Evolutionary conservation across 2,329 filamentous ascomycete species (phyloP), one percentile per base, ranked within the genome.

Genomic region (Lachnellula hyalina): DNA sequence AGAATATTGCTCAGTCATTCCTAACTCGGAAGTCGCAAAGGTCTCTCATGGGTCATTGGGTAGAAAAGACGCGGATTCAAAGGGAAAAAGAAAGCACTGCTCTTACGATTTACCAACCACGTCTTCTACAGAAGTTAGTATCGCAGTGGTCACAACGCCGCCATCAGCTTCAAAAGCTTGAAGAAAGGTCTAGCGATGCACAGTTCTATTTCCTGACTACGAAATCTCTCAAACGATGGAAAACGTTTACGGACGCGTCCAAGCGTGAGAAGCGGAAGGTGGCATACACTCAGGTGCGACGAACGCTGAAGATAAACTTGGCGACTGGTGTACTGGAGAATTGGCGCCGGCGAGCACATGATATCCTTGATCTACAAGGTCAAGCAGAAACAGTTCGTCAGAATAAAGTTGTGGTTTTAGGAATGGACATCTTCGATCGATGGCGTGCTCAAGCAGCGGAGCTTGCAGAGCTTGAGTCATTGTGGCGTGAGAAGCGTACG

Each of bases 201-300:
- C 52, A 58, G 35, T 69, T 63, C 54, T 70, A 65, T 52, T 67
- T 70, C 52, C 47, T 62, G 47, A 57, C 62, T 17, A 61, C 61
- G 19, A 68, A 59, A 47, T 54, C 54, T 21, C 40, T 70, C 15
- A 67, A 62, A 38, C 58, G 47, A 48, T 70, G 68, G 68, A 68
- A 61, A 59, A 50, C 57, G 15, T 61, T 64, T 11, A 59, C 64
- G 5, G 64, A 66, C 46, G 44, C 42, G 34, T 38, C 63, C 14
- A 67, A 59, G 35, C 63, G 67, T 23, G 65, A 67, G 42, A 69
- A 66, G 54, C 59, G 65, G 38, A 68, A 65, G 44, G 47, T 47
- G 32, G 63, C 67, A 23, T 70, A 68, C 55, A 51, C 55, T 19
- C 59, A 65, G 54, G 63, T 69, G 28, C 64, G 65, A 36, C 59